Evolutionary conservation across 164 flowering plant species (phyloP).

Genomic region (Piper longum): DNA sequence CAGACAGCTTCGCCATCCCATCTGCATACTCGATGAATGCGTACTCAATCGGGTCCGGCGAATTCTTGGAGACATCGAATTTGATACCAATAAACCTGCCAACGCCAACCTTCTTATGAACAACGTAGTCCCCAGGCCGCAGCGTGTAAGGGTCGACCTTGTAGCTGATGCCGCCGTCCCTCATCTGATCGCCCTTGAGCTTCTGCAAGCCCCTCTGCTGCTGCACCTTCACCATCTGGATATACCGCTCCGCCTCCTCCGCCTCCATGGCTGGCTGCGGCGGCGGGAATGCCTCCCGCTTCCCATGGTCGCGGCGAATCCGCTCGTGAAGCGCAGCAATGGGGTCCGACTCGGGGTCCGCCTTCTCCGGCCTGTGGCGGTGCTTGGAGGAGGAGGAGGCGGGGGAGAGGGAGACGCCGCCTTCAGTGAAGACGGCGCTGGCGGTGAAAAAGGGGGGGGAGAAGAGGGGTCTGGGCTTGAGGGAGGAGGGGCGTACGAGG

Average conservation of each 20-base stretch:
- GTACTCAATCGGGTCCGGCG: constrained; percentile 43
- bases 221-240: constrained; percentile 69
- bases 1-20: constrained; percentile 94
- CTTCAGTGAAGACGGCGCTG: constrained; percentile 22
- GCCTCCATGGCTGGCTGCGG: constrained; percentile 29
- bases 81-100: constrained; percentile 78
- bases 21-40: constrained; percentile 87
- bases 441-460: not conserved
- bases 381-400: constrained; percentile 2
- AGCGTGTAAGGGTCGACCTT: constrained; percentile 80
- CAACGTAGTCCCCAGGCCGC: constrained; percentile 75
- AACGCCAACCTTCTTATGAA: constrained; percentile 87
- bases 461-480: not conserved
- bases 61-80: constrained; percentile 41
- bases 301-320: constrained; percentile 45
- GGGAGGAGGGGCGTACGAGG: not conserved
- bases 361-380: constrained; percentile 6
- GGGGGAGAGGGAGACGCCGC: constrained; percentile 5
- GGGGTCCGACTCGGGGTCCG: constrained; percentile 23
- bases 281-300: constrained; percentile 24
- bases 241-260: constrained; percentile 75
- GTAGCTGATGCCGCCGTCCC: constrained; percentile 32
- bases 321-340: constrained; percentile 53
- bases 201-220: constrained; percentile 86
- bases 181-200: constrained; percentile 39